These are phyloP conservation scores for Mortierella sp. DNA, from an alignment of 371 early-diverging fungal species.

Conservation along the genomic window DNA sequence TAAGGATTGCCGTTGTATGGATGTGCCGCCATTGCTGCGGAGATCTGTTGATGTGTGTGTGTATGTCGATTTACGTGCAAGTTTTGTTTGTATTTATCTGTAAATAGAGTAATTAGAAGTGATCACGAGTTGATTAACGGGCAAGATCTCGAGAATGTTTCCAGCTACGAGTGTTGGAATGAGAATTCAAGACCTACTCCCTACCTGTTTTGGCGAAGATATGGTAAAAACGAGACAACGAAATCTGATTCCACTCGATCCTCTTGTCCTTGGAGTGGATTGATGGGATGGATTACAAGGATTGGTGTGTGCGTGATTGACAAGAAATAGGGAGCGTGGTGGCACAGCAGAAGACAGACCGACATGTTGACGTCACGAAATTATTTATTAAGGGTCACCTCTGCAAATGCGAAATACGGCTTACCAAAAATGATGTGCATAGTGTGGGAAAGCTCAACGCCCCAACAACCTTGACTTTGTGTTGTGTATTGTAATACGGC, in stretches of 20 bases:
- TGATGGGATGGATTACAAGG: neutral
- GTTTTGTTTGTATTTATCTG: constrained; percentile 7
- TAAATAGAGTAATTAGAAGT: neutral
- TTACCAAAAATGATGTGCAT: too few relatives aligned
- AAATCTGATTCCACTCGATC: constrained; percentile 6
- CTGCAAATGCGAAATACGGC: too few relatives aligned
- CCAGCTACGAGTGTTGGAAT: neutral
- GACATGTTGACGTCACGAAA: neutral
- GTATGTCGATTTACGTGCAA: constrained; percentile 5
- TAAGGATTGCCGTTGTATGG: constrained; percentile 39
- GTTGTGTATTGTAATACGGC: too few relatives aligned
- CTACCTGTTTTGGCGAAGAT: constrained; percentile 1
- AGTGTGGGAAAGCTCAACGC: too few relatives aligned
- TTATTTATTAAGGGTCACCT: neutral
- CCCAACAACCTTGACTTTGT: too few relatives aligned
- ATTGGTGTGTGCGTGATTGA: neutral
- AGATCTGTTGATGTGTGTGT: constrained; percentile 13
- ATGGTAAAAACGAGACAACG: constrained; percentile 3
- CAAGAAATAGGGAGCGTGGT: neutral
- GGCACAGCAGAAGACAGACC: neutral
- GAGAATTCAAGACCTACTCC: neutral
- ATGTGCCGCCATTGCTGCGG: constrained; percentile 45
- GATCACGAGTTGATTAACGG: neutral
- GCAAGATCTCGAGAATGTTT: neutral
- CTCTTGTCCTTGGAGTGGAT: neutral